A percentile compares a stretch with the other conserved stretches of the same genome.
Evolutionary conservation across 1,284 basidiomycete genomes (phyloP).

Genomic region (Coniophora puteana): DNA sequence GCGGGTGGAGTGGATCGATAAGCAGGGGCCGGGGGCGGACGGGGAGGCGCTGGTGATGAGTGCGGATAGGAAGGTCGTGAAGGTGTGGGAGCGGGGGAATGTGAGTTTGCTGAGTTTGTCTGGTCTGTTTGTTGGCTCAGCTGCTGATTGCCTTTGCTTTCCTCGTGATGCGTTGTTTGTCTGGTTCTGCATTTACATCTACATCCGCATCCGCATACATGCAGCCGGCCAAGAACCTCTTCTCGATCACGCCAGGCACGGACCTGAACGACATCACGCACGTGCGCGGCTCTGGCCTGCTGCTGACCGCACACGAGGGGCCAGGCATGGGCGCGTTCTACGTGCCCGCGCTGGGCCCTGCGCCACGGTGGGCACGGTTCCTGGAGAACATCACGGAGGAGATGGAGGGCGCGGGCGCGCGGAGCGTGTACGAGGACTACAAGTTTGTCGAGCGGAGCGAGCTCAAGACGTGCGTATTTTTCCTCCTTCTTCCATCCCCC

Average conservation of each 20-base stretch:
- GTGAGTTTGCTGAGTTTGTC: constrained; percentile 61
- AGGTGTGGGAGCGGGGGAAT: constrained; percentile 93
- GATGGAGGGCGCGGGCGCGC: constrained; percentile 84
- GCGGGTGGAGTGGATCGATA: constrained; percentile 86
- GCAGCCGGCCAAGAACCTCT: constrained; percentile 85
- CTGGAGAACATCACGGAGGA: constrained; percentile 98
- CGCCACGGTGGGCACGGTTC: constrained; percentile 96
- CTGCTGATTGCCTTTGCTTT: too few species aligned
- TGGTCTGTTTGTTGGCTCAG: constrained; percentile 1
- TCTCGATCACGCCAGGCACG: constrained; percentile 87
- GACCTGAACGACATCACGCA: constrained; percentile 91
- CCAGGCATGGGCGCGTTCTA: constrained; percentile 92
- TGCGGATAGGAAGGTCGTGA: constrained; percentile 92
- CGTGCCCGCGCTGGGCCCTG: constrained; percentile 94
- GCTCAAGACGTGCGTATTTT: constrained; percentile 67
- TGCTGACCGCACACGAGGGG: constrained; percentile 90
- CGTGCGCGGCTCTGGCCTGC: constrained; percentile 78
- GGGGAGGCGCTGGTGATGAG: constrained; percentile 87
- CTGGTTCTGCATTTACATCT: constrained; percentile 8
- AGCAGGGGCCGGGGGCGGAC: constrained; percentile 77
- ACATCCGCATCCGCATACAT: background rate
- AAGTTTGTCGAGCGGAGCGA: constrained; percentile 94
- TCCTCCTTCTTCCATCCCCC: background rate
- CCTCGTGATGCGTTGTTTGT: constrained; percentile 10
- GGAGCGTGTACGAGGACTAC: constrained; percentile 90